Evolutionary conservation across 352 stramenopile genomes (phyloP).

Genomic region (Thraustochytrium sp.): DNA sequence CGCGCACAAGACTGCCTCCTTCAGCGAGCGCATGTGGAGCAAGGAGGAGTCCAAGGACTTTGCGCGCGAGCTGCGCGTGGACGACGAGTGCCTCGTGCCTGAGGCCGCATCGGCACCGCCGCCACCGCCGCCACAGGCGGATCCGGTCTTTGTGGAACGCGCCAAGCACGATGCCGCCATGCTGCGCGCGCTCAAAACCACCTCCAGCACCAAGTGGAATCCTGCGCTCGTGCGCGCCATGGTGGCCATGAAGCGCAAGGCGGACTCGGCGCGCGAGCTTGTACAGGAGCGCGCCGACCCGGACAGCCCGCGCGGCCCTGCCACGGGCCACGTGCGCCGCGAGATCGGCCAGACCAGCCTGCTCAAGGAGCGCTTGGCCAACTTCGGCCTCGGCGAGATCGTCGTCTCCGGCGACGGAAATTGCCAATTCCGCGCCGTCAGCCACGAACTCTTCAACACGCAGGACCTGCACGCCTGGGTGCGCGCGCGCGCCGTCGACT

Average conservation of each 20-base stretch:
- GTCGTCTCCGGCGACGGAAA: constrained; percentile 89
- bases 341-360: background rate
- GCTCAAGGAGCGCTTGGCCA: constrained; percentile 46
- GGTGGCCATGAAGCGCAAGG: background rate
- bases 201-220: constrained; percentile 5
- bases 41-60: background rate
- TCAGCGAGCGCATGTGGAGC: background rate
- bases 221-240: background rate
- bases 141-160: background rate
- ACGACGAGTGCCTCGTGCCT: background rate
- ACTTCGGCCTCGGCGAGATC: constrained; percentile 57
- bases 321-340: background rate
- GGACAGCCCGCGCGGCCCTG: too few relatives aligned
- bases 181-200: background rate
- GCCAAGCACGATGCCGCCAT: background rate
- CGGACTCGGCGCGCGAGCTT: background rate
- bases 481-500: constrained; percentile 81
- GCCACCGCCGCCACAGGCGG: background rate
- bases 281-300: background rate
- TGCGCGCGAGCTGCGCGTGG: background rate
- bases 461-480: constrained; percentile 78
- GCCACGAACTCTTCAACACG: constrained; percentile 89
- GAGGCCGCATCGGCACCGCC: background rate
- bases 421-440: constrained; percentile 91
- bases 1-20: background rate